A percentile compares a stretch with the other conserved stretches of the same genome.
Conservation (phyloP, 169 alveolate species). For the Cryptosporidium xiaoi region DNA sequence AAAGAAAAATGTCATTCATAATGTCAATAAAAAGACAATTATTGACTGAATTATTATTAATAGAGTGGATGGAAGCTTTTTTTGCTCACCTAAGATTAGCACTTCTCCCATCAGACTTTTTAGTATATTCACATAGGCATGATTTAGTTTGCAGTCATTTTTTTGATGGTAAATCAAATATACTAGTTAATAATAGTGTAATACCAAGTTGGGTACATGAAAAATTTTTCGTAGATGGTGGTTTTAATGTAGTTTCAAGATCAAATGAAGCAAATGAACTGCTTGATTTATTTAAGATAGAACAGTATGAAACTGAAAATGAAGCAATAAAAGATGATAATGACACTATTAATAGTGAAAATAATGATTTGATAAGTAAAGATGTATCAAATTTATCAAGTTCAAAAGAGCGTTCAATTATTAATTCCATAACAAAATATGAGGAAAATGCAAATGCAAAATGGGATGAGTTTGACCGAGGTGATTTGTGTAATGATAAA, state of each 20-base stretch:
- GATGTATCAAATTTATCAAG: neutral
- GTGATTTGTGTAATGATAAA: conserved; percentile 18
- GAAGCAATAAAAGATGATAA: neutral
- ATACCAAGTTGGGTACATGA: conserved; percentile 63
- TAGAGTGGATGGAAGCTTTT: conserved; percentile 89
- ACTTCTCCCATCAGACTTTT: conserved; percentile 59
- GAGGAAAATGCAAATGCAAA: conserved; percentile 30
- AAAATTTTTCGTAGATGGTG: conserved; percentile 74
- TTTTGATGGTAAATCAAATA: conserved; percentile 67
- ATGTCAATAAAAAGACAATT: conserved; percentile 86
- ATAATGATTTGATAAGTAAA: neutral
- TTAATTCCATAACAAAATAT: neutral
- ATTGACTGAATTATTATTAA: conserved; percentile 83
- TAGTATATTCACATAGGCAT: conserved; percentile 72
- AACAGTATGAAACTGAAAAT: neutral
- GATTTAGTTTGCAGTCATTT: conserved; percentile 66
- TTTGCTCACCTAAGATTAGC: conserved; percentile 72
- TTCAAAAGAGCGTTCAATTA: neutral
- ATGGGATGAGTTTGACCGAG: conserved; percentile 49
- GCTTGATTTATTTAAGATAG: neutral
- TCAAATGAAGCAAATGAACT: conserved; percentile 28
- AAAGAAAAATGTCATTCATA: conserved; percentile 81
- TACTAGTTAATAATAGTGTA: conserved; percentile 44
- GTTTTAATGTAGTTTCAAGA: conserved; percentile 58
- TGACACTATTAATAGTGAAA: neutral